Evolutionary conservation across 2,329 filamentous ascomycete species (phyloP).

Genomic region (Passalora sequoiae): DNA sequence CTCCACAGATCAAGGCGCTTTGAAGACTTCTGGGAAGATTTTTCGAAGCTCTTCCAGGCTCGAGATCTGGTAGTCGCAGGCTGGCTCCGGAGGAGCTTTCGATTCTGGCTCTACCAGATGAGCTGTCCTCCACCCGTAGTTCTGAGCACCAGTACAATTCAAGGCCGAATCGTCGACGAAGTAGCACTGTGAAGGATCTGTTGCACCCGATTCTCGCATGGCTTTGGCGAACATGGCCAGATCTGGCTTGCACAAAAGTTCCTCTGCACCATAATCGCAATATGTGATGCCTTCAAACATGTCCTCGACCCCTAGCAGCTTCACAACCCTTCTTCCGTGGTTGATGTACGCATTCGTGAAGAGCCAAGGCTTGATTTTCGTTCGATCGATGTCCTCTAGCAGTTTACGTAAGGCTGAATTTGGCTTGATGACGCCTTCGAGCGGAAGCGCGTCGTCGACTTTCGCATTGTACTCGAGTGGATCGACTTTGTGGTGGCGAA

Average conservation of each 20-base stretch:
- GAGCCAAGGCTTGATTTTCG: conserved; percentile 84
- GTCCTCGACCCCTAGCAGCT: conserved; percentile 74
- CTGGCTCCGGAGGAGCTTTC: conserved; percentile 57
- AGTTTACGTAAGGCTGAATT: conserved; percentile 68
- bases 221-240: conserved; percentile 80
- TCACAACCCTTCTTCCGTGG: conserved; percentile 77
- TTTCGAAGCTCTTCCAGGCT: conserved; percentile 68
- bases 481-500: conserved; percentile 90
- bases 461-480: conserved; percentile 89
- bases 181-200: conserved; percentile 67
- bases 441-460: conserved; percentile 88
- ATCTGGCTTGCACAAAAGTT: conserved; percentile 81
- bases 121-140: conserved; percentile 77
- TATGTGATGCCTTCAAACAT: conserved; percentile 92
- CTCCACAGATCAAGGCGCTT: conserved; percentile 38
- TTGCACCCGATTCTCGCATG: conserved; percentile 74
- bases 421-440: conserved; percentile 78
- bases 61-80: conserved; percentile 64
- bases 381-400: conserved; percentile 74
- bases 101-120: conserved; percentile 79
- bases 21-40: conserved; percentile 83
- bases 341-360: conserved; percentile 94
- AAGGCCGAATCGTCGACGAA: conserved; percentile 89
- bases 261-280: conserved; percentile 74
- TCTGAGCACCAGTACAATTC: conserved; percentile 73